These are phyloP conservation scores for Colletotrichum simmondsii DNA, from an alignment of 2,329 filamentous ascomycete genomes.

Conservation along the genomic window DNA sequence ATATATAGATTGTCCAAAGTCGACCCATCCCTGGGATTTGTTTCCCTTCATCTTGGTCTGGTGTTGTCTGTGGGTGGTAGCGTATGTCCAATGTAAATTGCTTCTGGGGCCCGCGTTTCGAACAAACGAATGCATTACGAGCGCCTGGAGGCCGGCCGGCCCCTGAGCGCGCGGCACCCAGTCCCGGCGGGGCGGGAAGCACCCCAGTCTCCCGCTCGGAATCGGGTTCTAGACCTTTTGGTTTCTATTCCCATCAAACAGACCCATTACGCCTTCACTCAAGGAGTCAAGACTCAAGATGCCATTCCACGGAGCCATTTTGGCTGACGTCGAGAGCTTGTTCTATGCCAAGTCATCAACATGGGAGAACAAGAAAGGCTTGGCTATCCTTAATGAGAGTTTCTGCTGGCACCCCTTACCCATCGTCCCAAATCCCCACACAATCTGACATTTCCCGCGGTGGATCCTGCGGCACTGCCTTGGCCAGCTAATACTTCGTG, in stretches of 20 bases:
- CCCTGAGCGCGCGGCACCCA: constrained; percentile 7
- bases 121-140: constrained; percentile 20
- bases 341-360: background rate
- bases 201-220: background rate
- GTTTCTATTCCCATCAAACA: background rate
- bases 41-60: background rate
- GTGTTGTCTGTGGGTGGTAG: background rate
- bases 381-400: background rate
- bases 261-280: too few relatives aligned
- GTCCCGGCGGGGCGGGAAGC: constrained; percentile 1
- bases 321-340: too few relatives aligned
- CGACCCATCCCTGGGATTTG: background rate
- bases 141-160: background rate
- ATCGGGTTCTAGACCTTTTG: constrained; percentile 5
- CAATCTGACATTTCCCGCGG: background rate
- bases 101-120: constrained; percentile 26
- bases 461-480: background rate
- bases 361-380: background rate
- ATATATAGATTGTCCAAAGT: background rate
- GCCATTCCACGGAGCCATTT: too few relatives aligned
- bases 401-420: background rate
- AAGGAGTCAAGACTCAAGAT: too few relatives aligned
- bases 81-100: constrained; percentile 17
- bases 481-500: background rate
- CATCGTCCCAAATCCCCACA: background rate